Base-by-base conservation (phyloP, 2,329 filamentous ascomycete species). In the Ilyonectria sp. region DNA sequence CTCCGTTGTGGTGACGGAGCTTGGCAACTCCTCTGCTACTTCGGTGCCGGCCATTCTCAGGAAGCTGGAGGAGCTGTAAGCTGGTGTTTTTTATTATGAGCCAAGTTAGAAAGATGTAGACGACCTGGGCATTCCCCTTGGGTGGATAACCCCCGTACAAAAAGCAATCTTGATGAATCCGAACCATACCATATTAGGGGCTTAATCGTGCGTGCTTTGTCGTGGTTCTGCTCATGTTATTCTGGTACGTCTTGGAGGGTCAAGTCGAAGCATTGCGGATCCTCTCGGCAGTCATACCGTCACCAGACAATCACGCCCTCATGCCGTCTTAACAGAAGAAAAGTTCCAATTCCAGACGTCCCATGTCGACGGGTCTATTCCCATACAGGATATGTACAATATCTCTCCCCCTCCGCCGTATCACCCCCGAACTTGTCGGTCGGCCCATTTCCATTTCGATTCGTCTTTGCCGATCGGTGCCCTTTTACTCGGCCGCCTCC, bases 1-100 rank as follows among this genome's bases (percentile, higher is more conserved):
- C 71, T 92, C 93, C 44, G 93, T 95, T 81, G 92, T 99, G 46
- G 90, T 98, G 56, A 98, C 94, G 3, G 96, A 99, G 82, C 91
- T 95, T 78, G 96, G 95, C 47, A 93, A 90, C 75, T 88, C 97
- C 69, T 93, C 94, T 57, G 93, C 94, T 1, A 95, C 92, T 75
- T 94, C 94, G 8, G 94, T 98, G 47, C 92, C 94, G 11, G 84
- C 86, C 35, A 84, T 89, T 69, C 77, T 90, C 73, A 81, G 86
- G 69, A 90, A 87, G 75, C 79, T 89, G 72, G 88, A 90, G 76
- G 87, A 89, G 74, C 81, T 86, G 73, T 86, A 84, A 77, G 75
- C 69, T 58, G 40, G 57, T 55, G 50, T 47, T 26, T 67, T 64
- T 49, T 69, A 69, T 50, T 50, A 74, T 71, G 64, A 71, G 67